Conservation (phyloP, 805 yeast species). For the Ogataea salicorniae region DNA sequence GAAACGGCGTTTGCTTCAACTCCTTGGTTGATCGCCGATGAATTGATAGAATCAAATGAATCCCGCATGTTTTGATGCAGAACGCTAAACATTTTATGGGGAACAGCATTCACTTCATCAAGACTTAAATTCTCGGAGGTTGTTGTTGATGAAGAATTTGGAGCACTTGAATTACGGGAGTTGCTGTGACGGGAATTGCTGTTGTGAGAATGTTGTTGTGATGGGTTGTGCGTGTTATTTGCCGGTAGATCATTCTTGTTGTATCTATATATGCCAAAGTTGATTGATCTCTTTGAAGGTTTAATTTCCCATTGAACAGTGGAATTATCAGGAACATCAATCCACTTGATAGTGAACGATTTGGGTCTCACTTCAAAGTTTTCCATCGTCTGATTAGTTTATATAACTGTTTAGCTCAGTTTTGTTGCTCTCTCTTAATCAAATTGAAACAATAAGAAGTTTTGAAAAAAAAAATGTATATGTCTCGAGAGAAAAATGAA, state of each 20-base stretch:
- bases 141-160: conserved; percentile 11
- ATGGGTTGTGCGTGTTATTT: not conserved
- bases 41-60: conserved; percentile 19
- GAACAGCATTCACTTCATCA: conserved; percentile 28
- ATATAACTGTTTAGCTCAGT: not conserved
- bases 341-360: conserved; percentile 89
- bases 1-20: not conserved
- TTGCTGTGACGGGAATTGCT: not conserved
- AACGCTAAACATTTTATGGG: conserved; percentile 23
- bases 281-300: conserved; percentile 65
- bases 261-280: conserved; percentile 30
- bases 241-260: conserved; percentile 14
- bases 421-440: not conserved
- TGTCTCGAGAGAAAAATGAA: too few relatives aligned
- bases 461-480: too few relatives aligned
- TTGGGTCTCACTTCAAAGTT: conserved; percentile 85
- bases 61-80: conserved; percentile 16
- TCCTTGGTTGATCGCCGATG: conserved; percentile 1
- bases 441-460: too few relatives aligned
- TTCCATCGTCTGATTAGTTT: conserved; percentile 52
- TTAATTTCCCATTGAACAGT: conserved; percentile 73
- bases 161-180: conserved; percentile 9
- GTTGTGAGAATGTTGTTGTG: not conserved
- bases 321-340: conserved; percentile 64
- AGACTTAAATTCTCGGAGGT: conserved; percentile 20